Percentiles rank a stretch among this genome's conserved stretches.
phyloP scores from a whole-genome alignment of 75 land plant species.

The Sequoia sempervirens region DNA sequence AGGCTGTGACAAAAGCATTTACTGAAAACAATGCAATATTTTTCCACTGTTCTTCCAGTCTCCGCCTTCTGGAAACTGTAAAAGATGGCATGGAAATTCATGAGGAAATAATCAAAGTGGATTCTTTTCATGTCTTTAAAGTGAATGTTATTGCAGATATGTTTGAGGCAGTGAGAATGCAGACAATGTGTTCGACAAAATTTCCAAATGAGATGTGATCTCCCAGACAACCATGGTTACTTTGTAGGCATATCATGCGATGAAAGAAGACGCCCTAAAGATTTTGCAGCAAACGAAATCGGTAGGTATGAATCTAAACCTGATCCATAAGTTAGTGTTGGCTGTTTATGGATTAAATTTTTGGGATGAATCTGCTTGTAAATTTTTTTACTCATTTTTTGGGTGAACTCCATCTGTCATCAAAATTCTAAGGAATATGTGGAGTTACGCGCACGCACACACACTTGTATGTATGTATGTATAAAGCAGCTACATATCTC shows the following conservation, averaged over 20 bases:
- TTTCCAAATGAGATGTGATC: background rate
- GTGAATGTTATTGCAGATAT: background rate
- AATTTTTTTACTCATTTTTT: background rate
- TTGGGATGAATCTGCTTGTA: background rate
- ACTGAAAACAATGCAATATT: background rate
- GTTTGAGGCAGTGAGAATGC: background rate
- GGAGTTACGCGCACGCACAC: background rate
- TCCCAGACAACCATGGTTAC: background rate
- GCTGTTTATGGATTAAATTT: background rate
- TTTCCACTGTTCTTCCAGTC: background rate
- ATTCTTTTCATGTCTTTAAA: background rate
- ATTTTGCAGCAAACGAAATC: background rate
- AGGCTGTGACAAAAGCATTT: background rate
- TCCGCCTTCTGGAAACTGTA: background rate
- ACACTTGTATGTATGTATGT: background rate
- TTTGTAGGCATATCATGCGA: background rate
- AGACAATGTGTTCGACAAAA: background rate
- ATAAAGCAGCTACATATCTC: background rate
- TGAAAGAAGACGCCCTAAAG: background rate
- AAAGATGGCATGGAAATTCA: background rate
- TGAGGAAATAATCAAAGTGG: background rate
- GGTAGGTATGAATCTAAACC: background rate
- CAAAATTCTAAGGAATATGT: background rate
- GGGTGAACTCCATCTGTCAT: background rate
- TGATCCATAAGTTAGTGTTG: background rate